Evolutionary conservation across 1,284 basidiomycete species (phyloP), one percentile per base, ranked within the genome.

Genomic region (Anthracocystis setariae): DNA sequence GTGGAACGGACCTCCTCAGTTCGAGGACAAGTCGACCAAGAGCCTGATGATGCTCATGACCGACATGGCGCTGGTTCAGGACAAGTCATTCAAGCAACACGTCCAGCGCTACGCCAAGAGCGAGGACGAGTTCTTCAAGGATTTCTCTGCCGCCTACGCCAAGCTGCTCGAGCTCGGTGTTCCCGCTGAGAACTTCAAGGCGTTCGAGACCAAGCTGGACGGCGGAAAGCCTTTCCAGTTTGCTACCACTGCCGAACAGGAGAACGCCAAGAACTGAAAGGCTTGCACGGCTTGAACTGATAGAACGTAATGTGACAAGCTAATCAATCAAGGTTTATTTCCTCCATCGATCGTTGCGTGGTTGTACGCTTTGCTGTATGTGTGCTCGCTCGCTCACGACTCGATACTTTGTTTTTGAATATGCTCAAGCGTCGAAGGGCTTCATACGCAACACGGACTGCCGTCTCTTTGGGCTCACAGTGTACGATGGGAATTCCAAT

Each of bases 1-100:
- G 84, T 94, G 92, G 92, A 86, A 86, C 68, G 94, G 94, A 44
- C 93, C 94, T 38, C 94, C 93, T 85, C 95, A 98, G 86, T 90
- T 91, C 66, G 89, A 92, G 85, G 94, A 98, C 86, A 92, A 92
- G 88, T 90, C 89, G 84, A 94, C 93, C 46, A 88, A 74, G 78
- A 85, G 88, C 37, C 86, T 98, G 47, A 98, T 98, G 94, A 98
- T 98, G 94, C 75, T 81, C 44, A 77, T 76, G 52, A 71, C 79
- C 50, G 78, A 82, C 62, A 76, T 79, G 64, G 69, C 78, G 13
- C 51, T 78, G 13, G 60, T 73, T 15, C 57, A 77, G 76, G 75
- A 79, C 66, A 25, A 62, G 38, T 64, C 71, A 45, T 81, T 82
- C 76, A 74, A 73, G 60, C 65, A 73, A 53, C 66, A 74, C 59